Evolutionary conservation across 2,329 filamentous ascomycete species (phyloP).

Genomic region (Apiospora malaysiana): DNA sequence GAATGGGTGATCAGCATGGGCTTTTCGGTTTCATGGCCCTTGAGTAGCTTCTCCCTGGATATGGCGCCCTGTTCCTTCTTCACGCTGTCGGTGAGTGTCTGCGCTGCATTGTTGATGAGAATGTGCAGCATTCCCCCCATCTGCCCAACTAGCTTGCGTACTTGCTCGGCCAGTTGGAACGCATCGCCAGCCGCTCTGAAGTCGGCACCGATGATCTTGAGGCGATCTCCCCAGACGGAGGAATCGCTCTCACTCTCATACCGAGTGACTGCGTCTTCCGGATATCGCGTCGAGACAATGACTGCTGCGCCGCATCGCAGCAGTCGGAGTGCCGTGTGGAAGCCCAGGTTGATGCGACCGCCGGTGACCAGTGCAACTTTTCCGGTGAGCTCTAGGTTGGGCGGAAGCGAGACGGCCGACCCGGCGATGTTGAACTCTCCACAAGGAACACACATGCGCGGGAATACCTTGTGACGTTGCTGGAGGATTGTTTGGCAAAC

Average conservation of each 20-base stretch:
- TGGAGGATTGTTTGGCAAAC: constrained; percentile 38
- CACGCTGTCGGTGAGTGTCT: constrained; percentile 44
- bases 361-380: constrained; percentile 43
- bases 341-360: constrained; percentile 43
- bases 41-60: constrained; percentile 31
- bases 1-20: neutral
- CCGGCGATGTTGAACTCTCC: constrained; percentile 42
- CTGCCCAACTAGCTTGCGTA: constrained; percentile 30
- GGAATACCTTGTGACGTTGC: constrained; percentile 29
- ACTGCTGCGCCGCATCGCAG: constrained; percentile 43
- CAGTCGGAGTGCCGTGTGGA: constrained; percentile 39
- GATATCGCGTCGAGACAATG: constrained; percentile 44
- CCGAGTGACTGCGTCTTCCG: constrained; percentile 39
- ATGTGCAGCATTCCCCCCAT: constrained; percentile 36
- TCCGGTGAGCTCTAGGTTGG: constrained; percentile 33
- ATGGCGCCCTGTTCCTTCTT: constrained; percentile 38
- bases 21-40: neutral
- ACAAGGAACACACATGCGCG: constrained; percentile 40
- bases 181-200: constrained; percentile 41
- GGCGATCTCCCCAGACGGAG: constrained; percentile 27
- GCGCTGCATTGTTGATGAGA: constrained; percentile 47
- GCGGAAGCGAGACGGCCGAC: constrained; percentile 36
- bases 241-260: constrained; percentile 34
- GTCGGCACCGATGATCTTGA: constrained; percentile 35
- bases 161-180: constrained; percentile 35